A percentile compares a stretch with the other conserved stretches of the same genome.
Evolutionary conservation across 2,329 filamentous ascomycete species (phyloP).

Genomic region (Colletotrichum sp.): DNA sequence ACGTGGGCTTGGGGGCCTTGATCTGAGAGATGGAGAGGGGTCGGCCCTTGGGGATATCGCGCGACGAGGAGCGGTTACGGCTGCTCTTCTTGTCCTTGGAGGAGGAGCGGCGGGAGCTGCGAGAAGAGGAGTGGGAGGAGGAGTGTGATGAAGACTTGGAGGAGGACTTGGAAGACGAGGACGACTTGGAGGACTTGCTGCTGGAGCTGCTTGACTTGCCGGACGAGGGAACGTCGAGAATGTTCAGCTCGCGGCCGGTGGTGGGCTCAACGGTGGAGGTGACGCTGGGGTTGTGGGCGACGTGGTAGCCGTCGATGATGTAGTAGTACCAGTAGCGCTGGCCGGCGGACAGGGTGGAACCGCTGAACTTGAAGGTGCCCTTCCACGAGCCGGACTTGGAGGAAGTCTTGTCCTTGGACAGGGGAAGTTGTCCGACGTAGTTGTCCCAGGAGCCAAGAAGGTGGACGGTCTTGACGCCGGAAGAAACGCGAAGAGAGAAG

Average conservation of each 20-base stretch:
- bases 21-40: constrained; percentile 89
- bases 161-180: constrained; percentile 39
- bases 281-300: constrained; percentile 93
- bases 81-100: constrained; percentile 45
- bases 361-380: constrained; percentile 95
- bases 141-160: constrained; percentile 52
- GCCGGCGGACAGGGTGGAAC: constrained; percentile 82
- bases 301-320: constrained; percentile 99
- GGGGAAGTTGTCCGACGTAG: constrained; percentile 92
- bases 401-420: constrained; percentile 83
- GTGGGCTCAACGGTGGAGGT: constrained; percentile 92
- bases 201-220: constrained; percentile 42
- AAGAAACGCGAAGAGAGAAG: constrained; percentile 94
- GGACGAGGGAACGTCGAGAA: constrained; percentile 82
- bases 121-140: constrained; percentile 51
- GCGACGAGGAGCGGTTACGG: constrained; percentile 52
- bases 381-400: constrained; percentile 93
- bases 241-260: constrained; percentile 95
- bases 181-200: constrained; percentile 26
- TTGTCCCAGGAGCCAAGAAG: constrained; percentile 98
- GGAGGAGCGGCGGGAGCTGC: constrained; percentile 33
- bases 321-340: constrained; percentile 99
- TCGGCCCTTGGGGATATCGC: constrained; percentile 85
- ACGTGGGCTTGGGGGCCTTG: constrained; percentile 86
- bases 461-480: constrained; percentile 96